These are phyloP conservation scores for Cephaloascus albidus DNA, from an alignment of 805 yeast genomes.

Conservation along the genomic window DNA sequence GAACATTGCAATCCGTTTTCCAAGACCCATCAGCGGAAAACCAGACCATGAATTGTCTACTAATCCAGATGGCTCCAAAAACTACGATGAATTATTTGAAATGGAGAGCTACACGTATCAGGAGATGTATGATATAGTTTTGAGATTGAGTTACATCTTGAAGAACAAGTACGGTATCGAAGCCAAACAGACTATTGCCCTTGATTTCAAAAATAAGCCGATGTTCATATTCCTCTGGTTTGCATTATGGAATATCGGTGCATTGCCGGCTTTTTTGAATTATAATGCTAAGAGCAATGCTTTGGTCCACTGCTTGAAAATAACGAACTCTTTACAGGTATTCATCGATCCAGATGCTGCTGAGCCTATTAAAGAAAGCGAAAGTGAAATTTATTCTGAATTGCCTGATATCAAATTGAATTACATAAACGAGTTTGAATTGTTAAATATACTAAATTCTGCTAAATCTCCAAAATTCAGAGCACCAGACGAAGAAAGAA, in stretches of 20 bases:
- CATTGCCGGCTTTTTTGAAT: constrained; percentile 79
- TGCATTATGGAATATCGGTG: constrained; percentile 87
- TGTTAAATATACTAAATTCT: constrained; percentile 31
- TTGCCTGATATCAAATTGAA: constrained; percentile 30
- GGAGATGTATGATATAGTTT: constrained; percentile 57
- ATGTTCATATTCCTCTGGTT: constrained; percentile 73
- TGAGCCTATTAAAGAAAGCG: constrained; percentile 40
- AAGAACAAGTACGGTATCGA: constrained; percentile 54
- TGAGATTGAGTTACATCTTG: constrained; percentile 59
- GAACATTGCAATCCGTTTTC: constrained; percentile 53
- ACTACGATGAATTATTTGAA: constrained; percentile 44
- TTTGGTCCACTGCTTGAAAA: constrained; percentile 68
- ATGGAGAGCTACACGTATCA: constrained; percentile 59
- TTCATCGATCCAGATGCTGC: constrained; percentile 70
- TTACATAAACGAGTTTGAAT: constrained; percentile 41
- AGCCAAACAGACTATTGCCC: constrained; percentile 59
- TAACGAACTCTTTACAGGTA: constrained; percentile 54
- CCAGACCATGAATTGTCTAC: not conserved
- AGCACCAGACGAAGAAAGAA: constrained; percentile 47
- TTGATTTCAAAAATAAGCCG: constrained; percentile 79
- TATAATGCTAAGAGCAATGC: constrained; percentile 69
- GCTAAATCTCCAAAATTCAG: constrained; percentile 38
- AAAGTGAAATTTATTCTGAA: constrained; percentile 22
- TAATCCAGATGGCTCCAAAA: constrained; percentile 23
- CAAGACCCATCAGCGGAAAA: constrained; percentile 28